Conservation (phyloP, 2,329 filamentous ascomycete species). For the Colletotrichum sojae region DNA sequence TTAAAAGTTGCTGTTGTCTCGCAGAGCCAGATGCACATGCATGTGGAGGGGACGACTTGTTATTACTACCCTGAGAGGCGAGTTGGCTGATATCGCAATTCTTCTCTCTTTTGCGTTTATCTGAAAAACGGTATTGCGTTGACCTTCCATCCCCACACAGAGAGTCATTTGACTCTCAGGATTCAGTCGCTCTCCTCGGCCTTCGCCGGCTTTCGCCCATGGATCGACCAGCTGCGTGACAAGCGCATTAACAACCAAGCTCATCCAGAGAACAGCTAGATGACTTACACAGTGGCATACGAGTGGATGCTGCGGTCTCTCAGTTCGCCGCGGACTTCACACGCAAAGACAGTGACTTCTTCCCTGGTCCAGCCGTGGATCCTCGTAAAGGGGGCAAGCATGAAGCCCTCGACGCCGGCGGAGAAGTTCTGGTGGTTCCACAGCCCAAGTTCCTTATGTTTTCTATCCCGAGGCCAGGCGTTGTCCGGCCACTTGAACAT, state of each 20-base stretch:
- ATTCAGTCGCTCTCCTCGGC: not conserved
- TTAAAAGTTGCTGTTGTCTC: too few species aligned
- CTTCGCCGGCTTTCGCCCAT: not conserved
- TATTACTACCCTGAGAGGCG: too few species aligned
- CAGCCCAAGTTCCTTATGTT: constrained; percentile 65
- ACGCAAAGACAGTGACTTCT: not conserved
- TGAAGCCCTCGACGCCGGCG: not conserved
- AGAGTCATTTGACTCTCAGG: too few species aligned
- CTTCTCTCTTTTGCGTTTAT: too few species aligned
- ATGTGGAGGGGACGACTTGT: too few species aligned
- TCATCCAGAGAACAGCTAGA: too few species aligned
- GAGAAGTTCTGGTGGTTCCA: constrained; percentile 1
- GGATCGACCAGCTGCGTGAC: not conserved
- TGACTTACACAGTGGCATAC: not conserved
- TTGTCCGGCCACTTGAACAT: constrained; percentile 65
- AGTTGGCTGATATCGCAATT: too few species aligned
- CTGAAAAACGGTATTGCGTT: too few species aligned
- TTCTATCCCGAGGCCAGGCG: constrained; percentile 64
- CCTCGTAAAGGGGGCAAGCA: not conserved
- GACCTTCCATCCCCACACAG: too few species aligned
- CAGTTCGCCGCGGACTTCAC: not conserved
- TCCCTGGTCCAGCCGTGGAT: not conserved
- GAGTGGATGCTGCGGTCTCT: not conserved
- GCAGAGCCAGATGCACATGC: too few species aligned
- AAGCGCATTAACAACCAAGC: not conserved